A percentile compares a stretch with the other conserved stretches of the same genome.
These are phyloP conservation scores for Helotiales sp. DNA, from an alignment of 2,329 filamentous ascomycete genomes.

Conservation along the genomic window DNA sequence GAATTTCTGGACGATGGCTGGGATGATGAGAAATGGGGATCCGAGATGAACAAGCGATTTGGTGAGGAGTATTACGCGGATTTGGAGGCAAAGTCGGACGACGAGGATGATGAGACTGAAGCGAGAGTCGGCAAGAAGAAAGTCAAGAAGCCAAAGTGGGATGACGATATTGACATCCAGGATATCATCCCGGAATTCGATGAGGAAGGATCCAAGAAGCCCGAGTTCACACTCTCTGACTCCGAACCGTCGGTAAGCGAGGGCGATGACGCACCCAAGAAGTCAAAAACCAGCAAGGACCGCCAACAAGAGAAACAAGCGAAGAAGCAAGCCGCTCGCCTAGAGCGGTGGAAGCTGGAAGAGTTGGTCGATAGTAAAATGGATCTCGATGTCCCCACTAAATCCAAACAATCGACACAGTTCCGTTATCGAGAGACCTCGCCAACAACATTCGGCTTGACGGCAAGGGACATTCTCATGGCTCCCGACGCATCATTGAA, in stretches of 20 bases:
- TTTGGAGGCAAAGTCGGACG: slow-evolving; percentile 64
- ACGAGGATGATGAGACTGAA: slow-evolving; percentile 51
- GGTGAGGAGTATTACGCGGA: slow-evolving; percentile 89
- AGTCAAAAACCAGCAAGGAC: slow-evolving; percentile 62
- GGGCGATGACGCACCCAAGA: slow-evolving; percentile 48
- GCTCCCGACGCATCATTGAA: slow-evolving; percentile 89
- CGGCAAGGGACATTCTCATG: slow-evolving; percentile 83
- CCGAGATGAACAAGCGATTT: slow-evolving; percentile 86
- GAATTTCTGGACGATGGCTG: slow-evolving; percentile 85
- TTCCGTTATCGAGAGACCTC: slow-evolving; percentile 97
- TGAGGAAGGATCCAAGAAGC: slow-evolving; percentile 60
- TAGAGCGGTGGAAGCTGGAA: slow-evolving; percentile 83
- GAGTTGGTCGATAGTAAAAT: slow-evolving; percentile 83
- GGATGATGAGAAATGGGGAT: slow-evolving; percentile 88
- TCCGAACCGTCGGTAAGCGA: slow-evolving; percentile 49
- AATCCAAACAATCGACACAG: slow-evolving; percentile 54
- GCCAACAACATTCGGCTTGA: slow-evolving; percentile 87
- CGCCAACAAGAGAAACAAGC: slow-evolving; percentile 62
- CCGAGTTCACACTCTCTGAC: slow-evolving; percentile 62
- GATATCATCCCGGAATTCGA: slow-evolving; percentile 88
- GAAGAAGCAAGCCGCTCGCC: slow-evolving; percentile 73
- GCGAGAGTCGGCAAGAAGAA: slow-evolving; percentile 58
- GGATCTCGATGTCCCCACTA: slow-evolving; percentile 69
- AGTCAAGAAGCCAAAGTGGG: slow-evolving; percentile 86
- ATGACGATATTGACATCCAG: slow-evolving; percentile 97